phyloP scores from a whole-genome alignment of 495 filamentous ascomycete genomes.

The Venustampulla echinocandica region DNA sequence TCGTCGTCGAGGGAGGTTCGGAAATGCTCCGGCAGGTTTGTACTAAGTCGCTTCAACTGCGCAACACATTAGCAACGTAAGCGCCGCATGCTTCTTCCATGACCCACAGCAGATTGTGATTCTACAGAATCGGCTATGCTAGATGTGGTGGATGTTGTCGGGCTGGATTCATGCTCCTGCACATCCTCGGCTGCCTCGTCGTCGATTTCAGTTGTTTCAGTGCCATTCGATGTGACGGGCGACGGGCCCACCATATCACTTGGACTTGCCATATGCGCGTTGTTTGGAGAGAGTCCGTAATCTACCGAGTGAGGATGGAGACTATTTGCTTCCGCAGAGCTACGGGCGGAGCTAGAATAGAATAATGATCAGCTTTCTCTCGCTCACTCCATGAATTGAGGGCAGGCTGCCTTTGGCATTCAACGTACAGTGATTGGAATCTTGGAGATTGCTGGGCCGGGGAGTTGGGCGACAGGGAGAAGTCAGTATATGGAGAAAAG shows the following conservation, averaged over 20 bases:
- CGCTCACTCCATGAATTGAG: neutral
- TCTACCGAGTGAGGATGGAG: slow-evolving; percentile 24
- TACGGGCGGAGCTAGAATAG: slow-evolving; percentile 18
- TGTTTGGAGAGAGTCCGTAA: slow-evolving; percentile 10
- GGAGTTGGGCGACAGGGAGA: slow-evolving; percentile 44
- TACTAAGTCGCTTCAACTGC: slow-evolving; percentile 50
- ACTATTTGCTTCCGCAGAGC: slow-evolving; percentile 17
- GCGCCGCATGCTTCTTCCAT: neutral
- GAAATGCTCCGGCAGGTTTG: slow-evolving; percentile 45
- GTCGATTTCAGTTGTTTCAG: slow-evolving; percentile 63
- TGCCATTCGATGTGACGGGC: slow-evolving; percentile 68
- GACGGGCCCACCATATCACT: slow-evolving; percentile 62
- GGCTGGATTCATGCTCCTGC: slow-evolving; percentile 24
- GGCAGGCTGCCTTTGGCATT: too few relatives aligned
- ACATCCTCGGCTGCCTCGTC: slow-evolving; percentile 51
- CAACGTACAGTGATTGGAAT: slow-evolving; percentile 21
- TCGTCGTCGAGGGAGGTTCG: slow-evolving; percentile 57
- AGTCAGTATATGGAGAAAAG: slow-evolving; percentile 53
- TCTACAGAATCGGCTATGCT: slow-evolving; percentile 11
- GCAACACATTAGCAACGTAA: slow-evolving; percentile 10
- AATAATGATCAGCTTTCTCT: slow-evolving; percentile 6
- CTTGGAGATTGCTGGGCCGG: slow-evolving; percentile 28
- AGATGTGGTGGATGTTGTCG: slow-evolving; percentile 19
- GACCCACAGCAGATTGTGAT: slow-evolving; percentile 7
- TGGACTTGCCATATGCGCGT: slow-evolving; percentile 25